phyloP scores from a whole-genome alignment of 1,284 basidiomycete genomes.

The Melampsora americana region DNA sequence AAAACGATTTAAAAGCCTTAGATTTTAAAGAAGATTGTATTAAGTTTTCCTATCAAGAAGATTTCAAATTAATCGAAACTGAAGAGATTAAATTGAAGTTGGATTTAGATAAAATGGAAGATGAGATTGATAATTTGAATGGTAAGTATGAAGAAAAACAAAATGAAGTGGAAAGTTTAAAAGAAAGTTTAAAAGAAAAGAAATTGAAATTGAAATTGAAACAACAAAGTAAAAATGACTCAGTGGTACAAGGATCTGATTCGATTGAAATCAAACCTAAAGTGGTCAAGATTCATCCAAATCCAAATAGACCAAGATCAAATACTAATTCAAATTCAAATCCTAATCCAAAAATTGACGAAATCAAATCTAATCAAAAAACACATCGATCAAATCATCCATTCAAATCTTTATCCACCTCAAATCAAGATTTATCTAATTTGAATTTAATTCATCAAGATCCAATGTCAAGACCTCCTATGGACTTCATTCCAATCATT shows the following conservation, averaged over 20 bases:
- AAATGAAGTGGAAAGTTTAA: not conserved
- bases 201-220: conserved; percentile 13
- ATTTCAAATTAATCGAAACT: conserved; percentile 12
- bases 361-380: no score
- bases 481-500: no score
- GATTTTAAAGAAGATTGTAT: conserved; percentile 8
- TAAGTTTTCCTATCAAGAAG: conserved; percentile 3
- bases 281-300: no score
- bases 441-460: no score
- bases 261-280: no score
- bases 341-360: no score
- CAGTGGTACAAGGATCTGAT: not conserved
- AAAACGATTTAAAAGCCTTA: conserved; percentile 10
- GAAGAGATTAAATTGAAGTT: conserved; percentile 18
- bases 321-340: no score
- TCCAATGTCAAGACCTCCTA: no score
- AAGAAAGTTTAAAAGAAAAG: conserved; percentile 11
- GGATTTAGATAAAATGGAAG: not conserved
- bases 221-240: not conserved
- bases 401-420: no score
- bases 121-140: conserved; percentile 5
- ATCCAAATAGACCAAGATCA: no score
- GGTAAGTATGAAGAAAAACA: conserved; percentile 5
- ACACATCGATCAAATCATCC: no score
- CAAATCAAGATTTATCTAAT: no score